A percentile compares a stretch with the other conserved stretches of the same genome.
phyloP scores from a whole-genome alignment of 2,329 filamentous ascomycete species.

The Trichoderma hamatum region DNA sequence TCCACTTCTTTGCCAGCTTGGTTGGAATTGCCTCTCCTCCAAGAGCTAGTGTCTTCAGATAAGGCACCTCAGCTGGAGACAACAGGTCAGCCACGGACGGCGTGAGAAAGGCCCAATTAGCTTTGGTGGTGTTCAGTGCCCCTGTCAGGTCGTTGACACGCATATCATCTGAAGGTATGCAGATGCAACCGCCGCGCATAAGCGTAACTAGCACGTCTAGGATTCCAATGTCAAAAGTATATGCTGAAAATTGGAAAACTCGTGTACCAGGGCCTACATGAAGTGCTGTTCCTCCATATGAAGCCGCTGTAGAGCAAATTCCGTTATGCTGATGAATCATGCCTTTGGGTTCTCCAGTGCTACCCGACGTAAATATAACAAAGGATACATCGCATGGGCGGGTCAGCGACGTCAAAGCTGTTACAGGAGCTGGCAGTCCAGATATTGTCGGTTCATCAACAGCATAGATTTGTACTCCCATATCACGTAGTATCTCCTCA shows the following conservation, averaged over 20 bases:
- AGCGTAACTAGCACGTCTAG: conserved; percentile 29
- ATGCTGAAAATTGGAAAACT: conserved; percentile 31
- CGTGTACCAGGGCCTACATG: conserved; percentile 15
- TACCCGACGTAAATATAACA: conserved; percentile 24
- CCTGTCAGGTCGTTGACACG: no score
- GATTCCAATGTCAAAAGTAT: conserved; percentile 31
- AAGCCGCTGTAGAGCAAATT: conserved; percentile 18
- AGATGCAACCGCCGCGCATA: conserved; percentile 30
- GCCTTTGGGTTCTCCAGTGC: conserved; percentile 16
- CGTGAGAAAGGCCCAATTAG: no score
- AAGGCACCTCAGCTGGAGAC: no score
- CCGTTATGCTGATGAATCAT: conserved; percentile 24
- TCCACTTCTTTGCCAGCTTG: no score
- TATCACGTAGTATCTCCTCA: no score
- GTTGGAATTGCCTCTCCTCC: no score
- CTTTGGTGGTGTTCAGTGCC: no score
- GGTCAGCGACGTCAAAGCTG: conserved; percentile 22
- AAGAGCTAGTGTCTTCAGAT: no score
- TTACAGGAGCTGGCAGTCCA: neutral
- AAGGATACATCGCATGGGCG: no score
- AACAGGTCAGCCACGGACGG: no score
- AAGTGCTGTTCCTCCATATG: conserved; percentile 19
- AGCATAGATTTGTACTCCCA: no score
- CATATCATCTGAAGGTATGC: conserved; percentile 31
- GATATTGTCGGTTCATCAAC: no score